A percentile compares a stretch with the other conserved stretches of the same genome.
Conservation (phyloP, 768 basidiomycete genomes). For the Kwoniella sp. region DNA sequence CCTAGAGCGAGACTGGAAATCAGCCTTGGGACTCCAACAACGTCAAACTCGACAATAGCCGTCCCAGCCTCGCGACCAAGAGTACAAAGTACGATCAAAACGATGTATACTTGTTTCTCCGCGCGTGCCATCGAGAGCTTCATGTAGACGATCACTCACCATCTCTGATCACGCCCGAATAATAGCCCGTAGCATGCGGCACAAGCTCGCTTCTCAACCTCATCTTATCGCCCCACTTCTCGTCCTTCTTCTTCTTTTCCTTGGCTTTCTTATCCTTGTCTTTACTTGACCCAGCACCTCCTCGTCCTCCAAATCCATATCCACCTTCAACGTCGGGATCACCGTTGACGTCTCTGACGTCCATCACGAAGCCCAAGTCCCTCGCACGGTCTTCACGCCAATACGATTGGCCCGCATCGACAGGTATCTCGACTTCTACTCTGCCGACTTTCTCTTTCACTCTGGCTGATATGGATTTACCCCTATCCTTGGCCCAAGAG, state of each 20-base stretch:
- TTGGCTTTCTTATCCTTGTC: conserved; percentile 38
- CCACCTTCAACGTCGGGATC: conserved; percentile 36
- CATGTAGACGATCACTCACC: too few relatives aligned
- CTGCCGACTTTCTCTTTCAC: conserved; percentile 49
- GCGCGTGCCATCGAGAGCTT: too few relatives aligned
- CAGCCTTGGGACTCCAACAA: too few relatives aligned
- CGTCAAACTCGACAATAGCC: too few relatives aligned
- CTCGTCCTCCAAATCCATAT: conserved; percentile 37
- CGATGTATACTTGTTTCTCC: too few relatives aligned
- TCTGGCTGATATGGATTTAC: conserved; percentile 45
- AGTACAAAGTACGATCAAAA: too few relatives aligned
- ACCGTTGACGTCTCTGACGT: conserved; percentile 32
- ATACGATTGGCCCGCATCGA: conserved; percentile 46
- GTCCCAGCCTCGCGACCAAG: too few relatives aligned
- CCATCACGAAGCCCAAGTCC: conserved; percentile 47
- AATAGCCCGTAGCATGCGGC: conserved; percentile 54
- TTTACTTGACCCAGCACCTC: conserved; percentile 16
- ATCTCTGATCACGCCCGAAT: conserved; percentile 53
- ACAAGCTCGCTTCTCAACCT: conserved; percentile 54
- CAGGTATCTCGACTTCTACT: conserved; percentile 56
- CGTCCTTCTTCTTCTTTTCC: conserved; percentile 40
- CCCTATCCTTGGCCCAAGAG: conserved; percentile 40
- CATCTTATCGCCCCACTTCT: conserved; percentile 52
- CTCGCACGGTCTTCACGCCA: conserved; percentile 55
- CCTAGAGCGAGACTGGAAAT: conserved; percentile 28